Conservation (phyloP, 495 filamentous ascomycete genomes). For the Aspergillus kassunensis region DNA sequence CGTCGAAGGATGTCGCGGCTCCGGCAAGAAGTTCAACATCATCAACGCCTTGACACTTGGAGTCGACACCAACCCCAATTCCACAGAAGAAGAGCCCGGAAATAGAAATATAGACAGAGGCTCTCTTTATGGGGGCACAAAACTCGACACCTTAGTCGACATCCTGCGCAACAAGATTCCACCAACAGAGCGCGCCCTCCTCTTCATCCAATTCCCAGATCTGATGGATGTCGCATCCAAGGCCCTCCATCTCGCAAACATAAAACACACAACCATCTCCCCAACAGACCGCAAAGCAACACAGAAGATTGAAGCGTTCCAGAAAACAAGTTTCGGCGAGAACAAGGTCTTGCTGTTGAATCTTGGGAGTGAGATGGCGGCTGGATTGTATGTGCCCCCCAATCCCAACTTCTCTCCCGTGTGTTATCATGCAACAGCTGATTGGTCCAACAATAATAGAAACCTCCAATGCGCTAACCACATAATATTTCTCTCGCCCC, state of each 20-base stretch:
- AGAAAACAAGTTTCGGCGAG: conserved; percentile 24
- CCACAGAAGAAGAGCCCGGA: too few species aligned
- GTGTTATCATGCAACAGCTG: background rate
- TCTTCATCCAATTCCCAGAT: conserved; percentile 51
- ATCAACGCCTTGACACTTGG: conserved; percentile 33
- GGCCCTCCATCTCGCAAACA: conserved; percentile 27
- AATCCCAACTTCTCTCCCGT: background rate
- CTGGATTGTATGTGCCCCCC: conserved; percentile 57
- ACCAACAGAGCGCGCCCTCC: conserved; percentile 41
- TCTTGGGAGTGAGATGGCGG: conserved; percentile 57
- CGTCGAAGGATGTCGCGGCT: conserved; percentile 27
- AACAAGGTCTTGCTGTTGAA: conserved; percentile 63
- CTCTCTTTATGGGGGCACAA: conserved; percentile 36
- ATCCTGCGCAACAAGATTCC: conserved; percentile 38
- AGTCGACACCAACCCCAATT: conserved; percentile 5
- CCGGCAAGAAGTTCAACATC: conserved; percentile 27
- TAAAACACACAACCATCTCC: conserved; percentile 30
- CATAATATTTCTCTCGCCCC: conserved; percentile 67
- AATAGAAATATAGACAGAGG: background rate
- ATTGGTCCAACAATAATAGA: conserved; percentile 25
- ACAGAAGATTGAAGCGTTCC: conserved; percentile 42
- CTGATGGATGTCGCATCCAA: conserved; percentile 32
- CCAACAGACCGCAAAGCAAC: conserved; percentile 21
- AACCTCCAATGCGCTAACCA: conserved; percentile 77
- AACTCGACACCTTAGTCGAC: conserved; percentile 44